Percentiles rank a stretch among this genome's conserved stretches.
Conservation (phyloP, 768 basidiomycete genomes). For the Suillus plorans region DNA sequence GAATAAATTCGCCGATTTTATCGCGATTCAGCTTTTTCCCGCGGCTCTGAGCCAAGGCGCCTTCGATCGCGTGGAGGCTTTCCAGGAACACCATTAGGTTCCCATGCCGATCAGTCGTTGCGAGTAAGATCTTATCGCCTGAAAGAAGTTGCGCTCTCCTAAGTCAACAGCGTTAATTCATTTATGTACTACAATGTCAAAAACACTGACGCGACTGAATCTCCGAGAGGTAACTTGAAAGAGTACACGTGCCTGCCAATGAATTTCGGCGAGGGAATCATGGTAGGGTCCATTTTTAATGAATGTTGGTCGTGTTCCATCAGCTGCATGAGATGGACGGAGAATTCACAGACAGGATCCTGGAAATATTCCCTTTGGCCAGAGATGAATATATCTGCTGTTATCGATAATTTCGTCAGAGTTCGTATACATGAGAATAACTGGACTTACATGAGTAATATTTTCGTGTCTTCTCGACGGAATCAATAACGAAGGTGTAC, state of each 20-base stretch:
- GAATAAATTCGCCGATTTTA: constrained; percentile 45
- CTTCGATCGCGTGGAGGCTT: constrained; percentile 25
- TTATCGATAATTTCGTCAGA: not conserved
- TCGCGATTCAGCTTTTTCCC: constrained; percentile 41
- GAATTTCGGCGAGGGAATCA: constrained; percentile 25
- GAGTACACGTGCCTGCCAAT: constrained; percentile 5
- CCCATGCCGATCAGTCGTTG: constrained; percentile 36
- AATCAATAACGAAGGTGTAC: constrained; percentile 11
- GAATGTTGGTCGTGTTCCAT: constrained; percentile 27
- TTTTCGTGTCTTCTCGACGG: not conserved
- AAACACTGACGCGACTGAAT: constrained; percentile 13
- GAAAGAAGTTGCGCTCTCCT: constrained; percentile 44
- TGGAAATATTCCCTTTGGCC: constrained; percentile 20
- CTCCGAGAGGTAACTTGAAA: constrained; percentile 21
- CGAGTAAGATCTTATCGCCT: constrained; percentile 40
- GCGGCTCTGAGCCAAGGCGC: constrained; percentile 25
- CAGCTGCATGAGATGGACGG: constrained; percentile 27
- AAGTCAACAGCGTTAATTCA: not conserved
- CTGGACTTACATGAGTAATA: not conserved
- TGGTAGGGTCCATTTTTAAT: constrained; percentile 23
- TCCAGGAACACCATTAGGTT: constrained; percentile 43
- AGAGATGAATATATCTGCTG: constrained; percentile 5
- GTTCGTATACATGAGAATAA: not conserved
- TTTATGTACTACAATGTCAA: not conserved
- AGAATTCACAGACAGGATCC: constrained; percentile 21